Evolutionary conservation across 208 protist species (phyloP), one percentile per base, ranked within the genome.

Genomic region (Wallacemonas sp.): DNA sequence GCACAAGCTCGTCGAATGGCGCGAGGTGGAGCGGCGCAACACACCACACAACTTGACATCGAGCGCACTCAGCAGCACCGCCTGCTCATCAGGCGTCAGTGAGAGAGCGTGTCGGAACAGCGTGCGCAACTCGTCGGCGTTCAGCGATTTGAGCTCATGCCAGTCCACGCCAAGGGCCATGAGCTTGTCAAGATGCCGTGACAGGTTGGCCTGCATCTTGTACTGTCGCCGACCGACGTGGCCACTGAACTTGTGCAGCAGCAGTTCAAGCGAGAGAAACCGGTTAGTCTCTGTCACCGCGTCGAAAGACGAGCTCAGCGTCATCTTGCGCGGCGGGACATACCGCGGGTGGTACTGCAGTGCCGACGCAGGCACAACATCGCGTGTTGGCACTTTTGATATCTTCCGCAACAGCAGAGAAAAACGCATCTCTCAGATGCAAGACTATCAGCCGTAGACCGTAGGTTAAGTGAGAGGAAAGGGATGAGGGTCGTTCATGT

Each of bases 81-180:
- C 83, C 14, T 73, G 64, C 63, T 94, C 86, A 0, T 77, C 66
- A 41, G 75, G 75, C 27, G 65, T 71, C 26, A 96, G 43, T 17
- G 54, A 6, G 5, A 95, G 52, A 11, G 77, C 68, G 1, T 85
- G 74, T 52, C 74, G 47, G 17, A 92, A 68, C 23, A 96, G 67
- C 43, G 78, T 74, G 0, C 67, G 58, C 14, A 95, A 72, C 63
- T 96, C 88, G 8, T 81, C 78, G 0, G 65, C 61, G 4, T 23
- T 61, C 21, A 96, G 68, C 46, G 65, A 78, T 69, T 96, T 96
- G 27, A 96, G 69, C n/a, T 95, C 88, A 61, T 95, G 88, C 88
- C 89, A 91, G 63, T 96, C 92, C 26, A 95, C 76, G 2, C 83
- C 85, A 23, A 92, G 71, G 14, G 62, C 47, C 54, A 87, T 83